Evolutionary conservation across 371 early-diverging fungal genomes (phyloP), one percentile per base, ranked within the genome.

Genomic region (Mucor plumbeus): DNA sequence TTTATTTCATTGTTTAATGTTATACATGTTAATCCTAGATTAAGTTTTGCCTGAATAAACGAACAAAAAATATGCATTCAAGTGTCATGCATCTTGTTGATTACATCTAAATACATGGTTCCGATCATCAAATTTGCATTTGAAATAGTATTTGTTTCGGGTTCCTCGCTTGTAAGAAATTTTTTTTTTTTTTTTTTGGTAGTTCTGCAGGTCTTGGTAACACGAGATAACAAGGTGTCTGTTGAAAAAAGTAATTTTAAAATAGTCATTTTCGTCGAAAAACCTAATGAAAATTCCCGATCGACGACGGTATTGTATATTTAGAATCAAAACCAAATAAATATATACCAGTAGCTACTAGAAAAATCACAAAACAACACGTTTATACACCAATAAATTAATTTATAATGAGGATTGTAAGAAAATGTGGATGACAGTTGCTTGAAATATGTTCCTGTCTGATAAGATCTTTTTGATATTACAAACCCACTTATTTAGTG

Each of bases 161-260:
- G n/a, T n/a, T n/a, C n/a, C n/a, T n/a, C n/a, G n/a, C n/a, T n/a
- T n/a, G n/a, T n/a, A n/a, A 26, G 26, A 26, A 26, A 26, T 26
- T n/a, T 41, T n/a, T 44, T 44, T 44, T 44, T 44, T 17, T 17
- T n/a, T 44, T 44, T 44, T 44, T 44, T 17, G 2, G 17, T 6
- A 17, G 44, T n/a, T n/a, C 17, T 44, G 44, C 44, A 43, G n/a
- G 15, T 1, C n/a, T 7, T 14, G n/a, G 43, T 43, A 44, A 44
- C 44, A 44, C 44, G 44, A 44, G 44, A 44, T 44, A 44, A 44
- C 44, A 44, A n/a, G 17, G 3, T 44, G 7, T 17, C 44, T 44
- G 44, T 44, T 17, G 44, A 44, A 44, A 44, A 44, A 44, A 44
- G 44, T 44, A 44, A 44, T 44, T 17, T 44, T 44, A 44, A 44